Evolutionary conservation across 2,329 filamentous ascomycete species (phyloP).

Genomic region (Zasmidium angulare): DNA sequence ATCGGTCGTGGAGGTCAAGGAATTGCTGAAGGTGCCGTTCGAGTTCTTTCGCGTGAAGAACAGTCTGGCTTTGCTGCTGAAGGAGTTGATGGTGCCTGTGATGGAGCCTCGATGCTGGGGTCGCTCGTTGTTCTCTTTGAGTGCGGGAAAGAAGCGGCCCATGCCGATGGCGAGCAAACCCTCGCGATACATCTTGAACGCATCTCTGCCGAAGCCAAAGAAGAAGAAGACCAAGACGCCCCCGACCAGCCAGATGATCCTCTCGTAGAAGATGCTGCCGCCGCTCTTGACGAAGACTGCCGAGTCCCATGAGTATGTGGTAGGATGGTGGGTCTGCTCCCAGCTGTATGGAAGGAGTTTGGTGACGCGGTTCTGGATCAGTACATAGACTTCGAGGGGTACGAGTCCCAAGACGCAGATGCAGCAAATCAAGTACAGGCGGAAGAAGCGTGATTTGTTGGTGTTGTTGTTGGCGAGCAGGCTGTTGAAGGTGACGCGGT

Average conservation of each 20-base stretch:
- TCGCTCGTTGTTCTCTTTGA: conserved; percentile 4
- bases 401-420: conserved; percentile 52
- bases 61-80: conserved; percentile 30
- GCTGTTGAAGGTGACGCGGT: conserved; percentile 58
- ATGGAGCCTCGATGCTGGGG: conserved; percentile 6
- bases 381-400: conserved; percentile 54
- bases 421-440: conserved; percentile 59
- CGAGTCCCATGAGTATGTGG: conserved; percentile 43
- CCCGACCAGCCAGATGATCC: conserved; percentile 57
- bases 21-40: conserved; percentile 11
- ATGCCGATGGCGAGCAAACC: conserved; percentile 46
- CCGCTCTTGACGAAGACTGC: conserved; percentile 50
- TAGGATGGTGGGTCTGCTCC: conserved; percentile 50
- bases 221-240: conserved; percentile 61
- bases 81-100: conserved; percentile 20
- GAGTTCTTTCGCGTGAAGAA: conserved; percentile 18
- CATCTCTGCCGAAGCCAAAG: conserved; percentile 65
- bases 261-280: conserved; percentile 49
- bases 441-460: conserved; percentile 61
- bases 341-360: conserved; percentile 45
- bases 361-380: conserved; percentile 44
- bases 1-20: conserved; percentile 12
- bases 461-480: conserved; percentile 56
- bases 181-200: conserved; percentile 54
- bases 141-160: conserved; percentile 25